Base-by-base conservation (phyloP, 2,329 filamentous ascomycete genomes). In the Lachnellula arida region DNA sequence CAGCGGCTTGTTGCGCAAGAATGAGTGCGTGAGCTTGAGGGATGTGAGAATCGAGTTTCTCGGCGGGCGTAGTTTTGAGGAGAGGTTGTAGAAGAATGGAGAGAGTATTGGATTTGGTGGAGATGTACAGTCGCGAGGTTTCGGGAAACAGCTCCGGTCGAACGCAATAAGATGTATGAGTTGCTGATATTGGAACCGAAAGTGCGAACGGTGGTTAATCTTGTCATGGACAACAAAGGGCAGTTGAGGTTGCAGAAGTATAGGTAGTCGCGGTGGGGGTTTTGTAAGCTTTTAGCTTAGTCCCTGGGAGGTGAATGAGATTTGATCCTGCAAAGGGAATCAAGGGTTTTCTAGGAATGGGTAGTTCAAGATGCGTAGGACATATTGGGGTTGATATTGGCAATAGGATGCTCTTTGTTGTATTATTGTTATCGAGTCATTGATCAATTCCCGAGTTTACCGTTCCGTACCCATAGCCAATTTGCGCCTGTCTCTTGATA, bases 171-270 rank as follows among this genome's bases (percentile, higher is more conserved):
- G 44, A 47, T 23, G 6, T 15, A n/a, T 32, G 3, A 12, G 5
- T 47, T 15, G 15, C 12, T 12, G 11, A 47, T 32, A 6, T 17
- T 32, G 44, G 47, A 49, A 5, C 46, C 48, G 34, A 54, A 32
- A 51, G 51, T 35, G 43, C 23, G 49, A 28, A 47, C 32, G 19
- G 35, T 49, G 40, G 43, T 55, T 17, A 48, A 34, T 46, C 22
- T 53, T 57, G 46, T 60, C 58, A 60, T 60, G 54, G 57, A 53
- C 51, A 54, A 14, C 28, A 32, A 32, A 12, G 28, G 51, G 19
- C 17, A 32, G 11, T 47, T 34, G 44, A 6, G 23, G 14, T 47
- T 22, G 44, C n/a, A 14, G 42, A 47, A 47, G 22, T 14, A 32
- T 8, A 15, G 28, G 12, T 47, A 23, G 14, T 17, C 44, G 17